These are phyloP conservation scores for Erysimum cheiri DNA, from an alignment of 441 rosid species.

Conservation along the genomic window DNA sequence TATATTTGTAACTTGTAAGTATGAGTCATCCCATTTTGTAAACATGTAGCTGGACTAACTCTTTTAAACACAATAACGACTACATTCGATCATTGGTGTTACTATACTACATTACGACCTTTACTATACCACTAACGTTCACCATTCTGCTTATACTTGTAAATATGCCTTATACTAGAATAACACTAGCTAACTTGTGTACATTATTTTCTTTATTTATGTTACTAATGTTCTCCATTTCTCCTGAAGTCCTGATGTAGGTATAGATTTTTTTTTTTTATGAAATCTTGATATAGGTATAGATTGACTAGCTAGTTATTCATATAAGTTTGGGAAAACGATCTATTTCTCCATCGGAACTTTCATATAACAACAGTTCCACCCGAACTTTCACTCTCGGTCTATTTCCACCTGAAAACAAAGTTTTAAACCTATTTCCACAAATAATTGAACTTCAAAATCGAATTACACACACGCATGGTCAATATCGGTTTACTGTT, in stretches of 20 bases:
- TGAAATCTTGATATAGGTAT: not conserved
- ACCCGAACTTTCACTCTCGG: no score
- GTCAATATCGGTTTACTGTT: no score
- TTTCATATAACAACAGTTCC: no score
- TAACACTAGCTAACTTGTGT: not conserved
- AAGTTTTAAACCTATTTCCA: no score
- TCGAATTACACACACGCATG: no score
- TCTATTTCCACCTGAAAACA: no score
- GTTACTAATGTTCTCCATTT: not conserved
- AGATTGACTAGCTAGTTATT: not conserved
- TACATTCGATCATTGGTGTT: not conserved
- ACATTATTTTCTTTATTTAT: not conserved
- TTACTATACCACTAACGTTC: not conserved
- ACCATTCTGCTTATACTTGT: not conserved
- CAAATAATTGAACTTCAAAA: no score
- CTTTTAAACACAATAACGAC: not conserved
- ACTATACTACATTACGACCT: no score
- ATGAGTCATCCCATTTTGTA: constrained; percentile 1
- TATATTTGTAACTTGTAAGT: not conserved
- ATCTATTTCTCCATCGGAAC: no score
- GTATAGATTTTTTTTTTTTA: no score
- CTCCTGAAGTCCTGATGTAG: not conserved
- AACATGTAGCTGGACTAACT: not conserved
- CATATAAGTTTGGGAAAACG: no score
- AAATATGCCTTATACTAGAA: not conserved